Evolutionary conservation across 2,329 filamentous ascomycete genomes (phyloP), one percentile per base, ranked within the genome.

Genomic region (Fusarium solani-melongenae): DNA sequence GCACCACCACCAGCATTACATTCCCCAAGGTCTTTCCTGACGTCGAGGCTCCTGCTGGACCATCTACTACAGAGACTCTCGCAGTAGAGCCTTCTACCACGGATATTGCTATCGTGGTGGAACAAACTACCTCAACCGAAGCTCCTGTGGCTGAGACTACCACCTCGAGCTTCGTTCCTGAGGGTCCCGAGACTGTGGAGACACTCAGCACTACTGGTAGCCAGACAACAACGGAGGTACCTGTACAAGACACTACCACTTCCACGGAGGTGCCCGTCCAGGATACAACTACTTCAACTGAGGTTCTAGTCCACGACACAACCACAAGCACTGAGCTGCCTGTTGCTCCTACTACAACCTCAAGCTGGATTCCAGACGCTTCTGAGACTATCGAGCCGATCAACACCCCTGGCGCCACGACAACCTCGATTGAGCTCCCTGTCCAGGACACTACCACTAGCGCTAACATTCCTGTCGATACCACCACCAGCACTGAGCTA

Each of bases 391-490:
- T 38, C 22, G 53, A 57, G 20, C 53, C 53, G 2, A 38, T 57
- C 53, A 57, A 57, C 33, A 57, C 53, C 20, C 53, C 53, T 27
- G 53, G 6, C 2, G 15, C n/a, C 9, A 27, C 51, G 6, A 36
- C 31, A 5, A 36, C 53, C 6, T 38, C 53, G 15, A 36, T 14
- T 12, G 38, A 39, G 12, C 34, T 24, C 24, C 7, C 24, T 15
- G 11, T 20, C 6, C 27, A 68, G 14, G 49, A 65, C 2, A 70
- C 59, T 3, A 64, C 67, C 14, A 46, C 38, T 7, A 66, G 31
- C 29, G 57, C 31, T 17, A 33, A 36, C 9, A 14, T n/a, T n/a
- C 3, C 22, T 6, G 22, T 20, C 8, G 53, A 57, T 20, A 33
- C 44, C 2, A 62, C 53, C 5, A 31, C 65, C 2, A 51, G 44